A percentile compares a stretch with the other conserved stretches of the same genome.
Evolutionary conservation across 306 rosid genomes (phyloP).

Genomic region (Dicorynia guianensis): DNA sequence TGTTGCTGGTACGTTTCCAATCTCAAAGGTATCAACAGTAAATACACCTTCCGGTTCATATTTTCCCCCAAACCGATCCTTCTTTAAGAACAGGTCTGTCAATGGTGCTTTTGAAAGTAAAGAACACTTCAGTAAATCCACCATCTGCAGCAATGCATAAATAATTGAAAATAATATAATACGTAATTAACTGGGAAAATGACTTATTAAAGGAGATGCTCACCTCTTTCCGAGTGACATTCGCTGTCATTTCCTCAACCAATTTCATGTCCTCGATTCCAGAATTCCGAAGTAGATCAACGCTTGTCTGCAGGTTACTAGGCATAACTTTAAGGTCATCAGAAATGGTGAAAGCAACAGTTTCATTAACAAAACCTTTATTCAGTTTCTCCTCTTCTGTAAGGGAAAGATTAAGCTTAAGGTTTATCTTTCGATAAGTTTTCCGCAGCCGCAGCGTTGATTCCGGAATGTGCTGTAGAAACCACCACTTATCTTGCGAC

Average conservation of each 20-base stretch:
- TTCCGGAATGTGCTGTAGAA: not conserved
- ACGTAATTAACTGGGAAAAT: no score
- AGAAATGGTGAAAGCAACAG: not conserved
- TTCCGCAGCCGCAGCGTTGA: not conserved
- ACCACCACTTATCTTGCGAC: not conserved
- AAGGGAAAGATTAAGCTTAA: not conserved
- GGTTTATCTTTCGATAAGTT: not conserved
- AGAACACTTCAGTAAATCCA: constrained; percentile 27
- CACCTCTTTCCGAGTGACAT: constrained; percentile 36
- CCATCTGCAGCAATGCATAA: not conserved
- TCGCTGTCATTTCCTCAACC: not conserved
- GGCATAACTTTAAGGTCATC: not conserved
- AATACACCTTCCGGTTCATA: no score
- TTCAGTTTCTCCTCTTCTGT: not conserved
- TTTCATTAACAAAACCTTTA: not conserved
- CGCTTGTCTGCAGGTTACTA: not conserved
- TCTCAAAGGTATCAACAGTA: no score
- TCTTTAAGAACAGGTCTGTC: constrained; percentile 27
- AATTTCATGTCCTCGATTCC: not conserved
- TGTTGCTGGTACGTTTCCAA: no score
- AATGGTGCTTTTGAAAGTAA: constrained; percentile 7
- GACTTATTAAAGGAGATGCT: not conserved
- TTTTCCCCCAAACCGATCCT: not conserved
- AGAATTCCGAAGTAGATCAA: not conserved
- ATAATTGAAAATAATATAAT: no score